Conservation (phyloP, 2,329 filamentous ascomycete species). For the Amauroascus niger region DNA sequence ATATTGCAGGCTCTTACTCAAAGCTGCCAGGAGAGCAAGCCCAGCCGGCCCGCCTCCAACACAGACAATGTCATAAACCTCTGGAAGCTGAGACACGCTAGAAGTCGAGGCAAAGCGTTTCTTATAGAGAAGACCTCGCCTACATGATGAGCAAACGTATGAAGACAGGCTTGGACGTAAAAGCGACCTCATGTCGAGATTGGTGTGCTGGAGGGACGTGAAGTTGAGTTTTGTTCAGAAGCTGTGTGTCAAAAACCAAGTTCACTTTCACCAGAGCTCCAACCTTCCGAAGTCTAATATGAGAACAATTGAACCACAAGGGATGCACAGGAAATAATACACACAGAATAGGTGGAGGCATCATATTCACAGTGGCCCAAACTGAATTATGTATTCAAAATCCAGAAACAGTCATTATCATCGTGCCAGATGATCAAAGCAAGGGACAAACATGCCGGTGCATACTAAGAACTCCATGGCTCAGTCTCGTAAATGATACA, state of each 20-base stretch:
- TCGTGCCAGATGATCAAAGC: neutral
- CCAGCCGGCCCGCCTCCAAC: constrained; percentile 85
- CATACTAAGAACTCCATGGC: neutral
- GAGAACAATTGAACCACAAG: neutral
- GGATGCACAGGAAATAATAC: no score
- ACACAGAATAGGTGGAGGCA: no score
- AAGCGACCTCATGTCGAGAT: constrained; percentile 27
- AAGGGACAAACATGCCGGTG: neutral
- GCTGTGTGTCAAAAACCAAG: neutral
- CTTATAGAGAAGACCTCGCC: constrained; percentile 22
- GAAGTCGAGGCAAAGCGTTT: constrained; percentile 27
- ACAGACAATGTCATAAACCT: constrained; percentile 88
- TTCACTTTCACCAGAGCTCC: neutral
- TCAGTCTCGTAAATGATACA: constrained; percentile 8
- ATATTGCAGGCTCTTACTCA: constrained; percentile 48
- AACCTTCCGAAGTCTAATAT: neutral
- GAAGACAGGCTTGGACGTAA: constrained; percentile 26
- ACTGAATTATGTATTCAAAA: neutral
- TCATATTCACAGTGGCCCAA: neutral
- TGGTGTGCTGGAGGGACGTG: neutral
- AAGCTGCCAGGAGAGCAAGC: constrained; percentile 66
- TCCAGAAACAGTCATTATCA: neutral
- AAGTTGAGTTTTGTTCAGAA: neutral
- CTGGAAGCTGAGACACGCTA: constrained; percentile 27
- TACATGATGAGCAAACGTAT: constrained; percentile 36